These are phyloP conservation scores for Henckelia pumila DNA, from an alignment of 257 asterid species.

Conservation along the genomic window DNA sequence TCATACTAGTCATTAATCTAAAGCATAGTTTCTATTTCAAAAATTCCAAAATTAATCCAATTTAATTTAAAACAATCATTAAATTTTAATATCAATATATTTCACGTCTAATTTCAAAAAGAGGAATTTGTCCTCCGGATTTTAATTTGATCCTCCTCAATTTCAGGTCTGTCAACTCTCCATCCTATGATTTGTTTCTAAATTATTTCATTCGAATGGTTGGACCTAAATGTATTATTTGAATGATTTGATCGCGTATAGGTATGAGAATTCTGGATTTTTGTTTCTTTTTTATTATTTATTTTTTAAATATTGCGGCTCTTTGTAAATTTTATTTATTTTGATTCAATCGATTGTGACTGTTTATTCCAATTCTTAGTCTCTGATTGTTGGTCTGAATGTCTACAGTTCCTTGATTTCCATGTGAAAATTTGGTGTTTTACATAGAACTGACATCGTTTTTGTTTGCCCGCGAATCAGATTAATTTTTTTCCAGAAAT, in stretches of 20 bases:
- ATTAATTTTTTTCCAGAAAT: conserved; percentile 28
- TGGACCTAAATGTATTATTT: background rate
- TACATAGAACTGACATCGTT: conserved; percentile 13
- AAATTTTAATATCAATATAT: background rate
- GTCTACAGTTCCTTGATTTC: conserved; percentile 8
- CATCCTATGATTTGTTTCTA: background rate
- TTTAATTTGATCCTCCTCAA: conserved; percentile 14
- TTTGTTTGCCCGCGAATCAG: conserved; percentile 17
- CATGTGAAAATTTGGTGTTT: background rate
- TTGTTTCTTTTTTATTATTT: background rate
- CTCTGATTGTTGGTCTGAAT: conserved; percentile 5
- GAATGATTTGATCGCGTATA: background rate
- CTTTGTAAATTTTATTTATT: background rate
- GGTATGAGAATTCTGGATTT: background rate
- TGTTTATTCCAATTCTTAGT: background rate
- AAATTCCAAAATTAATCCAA: too few relatives aligned
- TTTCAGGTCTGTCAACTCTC: conserved; percentile 26
- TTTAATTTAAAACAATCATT: background rate
- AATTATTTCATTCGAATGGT: conserved; percentile 11
- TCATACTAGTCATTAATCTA: background rate
- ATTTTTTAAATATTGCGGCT: background rate
- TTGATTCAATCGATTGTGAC: conserved; percentile 8
- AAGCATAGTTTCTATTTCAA: background rate
- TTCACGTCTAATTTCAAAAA: background rate
- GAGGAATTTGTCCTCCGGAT: conserved; percentile 5